Base-by-base conservation (phyloP, 163 green algal genomes). In the Botryococcus braunii region DNA sequence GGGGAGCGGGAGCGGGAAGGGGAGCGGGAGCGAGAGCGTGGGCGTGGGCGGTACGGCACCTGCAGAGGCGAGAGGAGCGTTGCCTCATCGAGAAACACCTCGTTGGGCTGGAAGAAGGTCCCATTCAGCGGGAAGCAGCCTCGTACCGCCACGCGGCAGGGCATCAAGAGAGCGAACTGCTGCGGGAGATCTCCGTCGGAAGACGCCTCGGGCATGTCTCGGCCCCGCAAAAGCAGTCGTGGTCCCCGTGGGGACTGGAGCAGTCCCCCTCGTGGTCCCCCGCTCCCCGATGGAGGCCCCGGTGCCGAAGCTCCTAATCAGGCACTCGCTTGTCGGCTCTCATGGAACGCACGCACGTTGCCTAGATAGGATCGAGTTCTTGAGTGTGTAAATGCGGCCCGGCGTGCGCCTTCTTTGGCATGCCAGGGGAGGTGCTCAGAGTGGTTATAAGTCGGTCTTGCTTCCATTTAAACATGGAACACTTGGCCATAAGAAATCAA, bases 61-160 rank as follows among this genome's bases (percentile, higher is more conserved):
- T 69, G 50, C 23, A 79, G 17, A 0, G 77, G 72, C 3, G 17
- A 2, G 4, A 47, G n/a, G 0, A 72, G 7, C 11, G 70, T 74
- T 37, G 21, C 38, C 0, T 77, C 17, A 37, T 79, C 72, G n/a
- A 77, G 69, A 71, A 86, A 86, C 25, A 85, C 58, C 65, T 86
- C 80, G 56, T 86, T 84, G 47, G 77, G 60, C 55, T 79, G 80
- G 59, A 86, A 86, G 72, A 83, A 86, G 5, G 80, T 86, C 1
- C 77, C 80, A 38, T 83, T 79, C 1, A 86, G 74, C 5, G 80
- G 75, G 61, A 86, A 85, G 0, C 68, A 36, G 69, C 74, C 64
- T 3, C 29, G 60, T 47, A 77, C 66, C 0, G 76, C 76, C 6
- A 61, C 41, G 7, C 73, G 57, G 25, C 66, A 74, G 27, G 50